phyloP scores from a whole-genome alignment of 108 stramenopile species.

The Nitzschia sp. region DNA sequence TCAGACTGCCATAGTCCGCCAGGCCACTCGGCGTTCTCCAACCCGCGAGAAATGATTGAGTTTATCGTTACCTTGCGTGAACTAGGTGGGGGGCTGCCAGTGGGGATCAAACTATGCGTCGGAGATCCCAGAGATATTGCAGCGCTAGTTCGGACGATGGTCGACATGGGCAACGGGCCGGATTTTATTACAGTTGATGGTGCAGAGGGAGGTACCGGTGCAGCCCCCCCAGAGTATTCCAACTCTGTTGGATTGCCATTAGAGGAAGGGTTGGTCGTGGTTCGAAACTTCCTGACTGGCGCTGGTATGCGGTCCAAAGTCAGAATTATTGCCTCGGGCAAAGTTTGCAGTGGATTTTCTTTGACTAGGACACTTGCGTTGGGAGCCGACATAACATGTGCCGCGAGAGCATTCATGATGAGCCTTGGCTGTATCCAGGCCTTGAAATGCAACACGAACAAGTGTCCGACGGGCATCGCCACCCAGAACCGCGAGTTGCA shows the following conservation, averaged over 20 bases:
- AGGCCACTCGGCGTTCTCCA: slow-evolving; percentile 77
- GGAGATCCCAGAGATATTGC: slow-evolving; percentile 71
- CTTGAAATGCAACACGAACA: slow-evolving; percentile 89
- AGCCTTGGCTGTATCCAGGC: slow-evolving; percentile 88
- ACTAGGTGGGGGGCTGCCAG: slow-evolving; percentile 74
- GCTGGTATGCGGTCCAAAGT: slow-evolving; percentile 66
- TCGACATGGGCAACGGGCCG: slow-evolving; percentile 56
- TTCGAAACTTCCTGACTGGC: slow-evolving; percentile 68
- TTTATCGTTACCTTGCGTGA: slow-evolving; percentile 72
- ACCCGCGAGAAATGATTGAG: slow-evolving; percentile 61
- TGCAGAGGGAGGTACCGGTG: slow-evolving; percentile 90
- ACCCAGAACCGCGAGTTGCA: slow-evolving; percentile 71
- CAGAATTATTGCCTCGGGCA: slow-evolving; percentile 77
- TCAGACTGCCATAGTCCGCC: slow-evolving; percentile 83
- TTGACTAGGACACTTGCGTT: slow-evolving; percentile 70
- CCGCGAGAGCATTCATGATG: slow-evolving; percentile 84
- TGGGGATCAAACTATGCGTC: slow-evolving; percentile 89
- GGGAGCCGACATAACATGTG: slow-evolving; percentile 83
- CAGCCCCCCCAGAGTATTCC: slow-evolving; percentile 88
- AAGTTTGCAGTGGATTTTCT: slow-evolving; percentile 74
- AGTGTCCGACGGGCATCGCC: slow-evolving; percentile 89
- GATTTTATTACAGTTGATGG: slow-evolving; percentile 88
- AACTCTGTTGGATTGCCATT: slow-evolving; percentile 81
- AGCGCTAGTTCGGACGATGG: slow-evolving; percentile 63
- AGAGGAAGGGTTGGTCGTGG: slow-evolving; percentile 74